A percentile compares a stretch with the other conserved stretches of the same genome.
These are phyloP conservation scores for Dryas alaskensis DNA, from an alignment of 306 rosid species.

Conservation along the genomic window DNA sequence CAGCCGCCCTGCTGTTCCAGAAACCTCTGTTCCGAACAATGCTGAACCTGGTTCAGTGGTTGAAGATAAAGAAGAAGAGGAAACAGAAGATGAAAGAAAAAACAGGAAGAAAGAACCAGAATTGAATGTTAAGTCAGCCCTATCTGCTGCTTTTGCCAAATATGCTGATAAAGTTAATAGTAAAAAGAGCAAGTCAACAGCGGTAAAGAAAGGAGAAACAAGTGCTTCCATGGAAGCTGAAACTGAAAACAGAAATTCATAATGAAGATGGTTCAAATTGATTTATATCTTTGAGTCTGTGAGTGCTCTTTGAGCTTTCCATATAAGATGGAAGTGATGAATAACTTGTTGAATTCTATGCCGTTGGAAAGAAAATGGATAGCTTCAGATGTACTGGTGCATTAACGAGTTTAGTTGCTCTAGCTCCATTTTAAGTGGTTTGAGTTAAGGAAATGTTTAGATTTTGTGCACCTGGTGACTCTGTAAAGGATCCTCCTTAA, in stretches of 20 bases:
- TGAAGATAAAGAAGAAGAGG: conserved; percentile 40
- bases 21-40: conserved; percentile 33
- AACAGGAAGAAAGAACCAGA: conserved; percentile 55
- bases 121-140: conserved; percentile 67
- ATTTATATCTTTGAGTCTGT: no score
- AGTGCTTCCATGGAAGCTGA: conserved; percentile 27
- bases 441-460: background rate
- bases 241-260: conserved; percentile 13
- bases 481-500: no score
- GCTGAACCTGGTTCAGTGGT: conserved; percentile 41
- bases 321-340: no score
- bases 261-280: background rate
- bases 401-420: background rate
- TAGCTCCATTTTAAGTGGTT: background rate
- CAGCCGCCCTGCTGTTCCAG: conserved; percentile 47
- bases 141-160: conserved; percentile 82
- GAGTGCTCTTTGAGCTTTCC: no score
- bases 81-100: conserved; percentile 37
- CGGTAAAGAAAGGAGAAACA: conserved; percentile 44
- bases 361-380: background rate
- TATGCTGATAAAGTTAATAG: conserved; percentile 52
- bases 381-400: background rate
- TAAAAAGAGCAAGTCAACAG: conserved; percentile 38
- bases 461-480: no score
- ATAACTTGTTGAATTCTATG: no score